Base-by-base conservation (phyloP, 768 basidiomycete species). In the Suillus discolor region DNA sequence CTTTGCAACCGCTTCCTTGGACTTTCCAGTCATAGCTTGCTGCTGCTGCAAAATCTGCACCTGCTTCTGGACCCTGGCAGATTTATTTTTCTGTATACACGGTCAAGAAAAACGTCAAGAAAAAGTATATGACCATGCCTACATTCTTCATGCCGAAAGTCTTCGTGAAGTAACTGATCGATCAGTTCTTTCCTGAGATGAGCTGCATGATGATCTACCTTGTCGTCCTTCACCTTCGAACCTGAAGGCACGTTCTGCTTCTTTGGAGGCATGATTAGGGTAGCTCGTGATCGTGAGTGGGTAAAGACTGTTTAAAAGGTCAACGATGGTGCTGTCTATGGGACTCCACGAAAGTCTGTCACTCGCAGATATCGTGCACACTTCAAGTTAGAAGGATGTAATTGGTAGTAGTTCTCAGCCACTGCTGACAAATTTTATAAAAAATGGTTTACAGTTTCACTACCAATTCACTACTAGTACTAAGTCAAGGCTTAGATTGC, bases 111-210 rank as follows among this genome's bases (percentile, higher is more conserved):
- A 39, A 20, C 11, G 59, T 54, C 47, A 59, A 66, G 63, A 13
- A 8, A 31, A 64, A 53, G 39, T 41, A 44, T 49, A 65, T 57
- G 47, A 6, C 16, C 36, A 41, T 66, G 82, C 89, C 69, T 67
- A 92, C 92, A 78, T 94, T 93, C 84, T 94, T 94, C 86, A 94
- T 79, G 62, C 92, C 93, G 79, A 94, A 94, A 62, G 93, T 94
- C 92, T 93, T 78, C 64, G 62, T 66, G 68, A 63, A 66, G 66
- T 66, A 73, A 79, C 67, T 67, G 63, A 69, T 69, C 69, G 75
- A 67, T 73, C 70, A 78, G 71, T 74, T 69, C 73, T 71, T 60
- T 62, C 64, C 57, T 66, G 53, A 39, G 59, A 61, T 65, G 57
- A 49, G 55, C 8, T 49, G 66, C 68, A 62, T 67, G 60, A 66